Evolutionary conservation across 352 stramenopile species (phyloP).

Genomic region (Phytophthora podocarpi): DNA sequence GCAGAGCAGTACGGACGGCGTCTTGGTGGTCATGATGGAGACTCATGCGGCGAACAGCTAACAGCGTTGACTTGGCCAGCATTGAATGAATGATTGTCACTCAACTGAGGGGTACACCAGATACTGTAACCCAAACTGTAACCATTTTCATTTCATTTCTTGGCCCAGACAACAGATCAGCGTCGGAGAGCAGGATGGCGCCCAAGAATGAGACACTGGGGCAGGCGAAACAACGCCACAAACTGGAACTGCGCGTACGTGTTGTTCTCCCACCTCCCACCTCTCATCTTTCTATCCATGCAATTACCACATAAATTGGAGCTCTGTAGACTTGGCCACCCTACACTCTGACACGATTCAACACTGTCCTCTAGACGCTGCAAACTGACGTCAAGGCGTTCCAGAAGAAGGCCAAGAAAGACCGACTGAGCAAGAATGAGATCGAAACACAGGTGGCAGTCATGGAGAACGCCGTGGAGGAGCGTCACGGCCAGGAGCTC

Average conservation of each 20-base stretch:
- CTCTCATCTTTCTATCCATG: not conserved
- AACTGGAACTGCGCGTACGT: slow-evolving; percentile 82
- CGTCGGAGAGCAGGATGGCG: slow-evolving; percentile 38
- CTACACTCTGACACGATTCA: not conserved
- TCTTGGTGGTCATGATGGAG: not conserved
- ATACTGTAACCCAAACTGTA: not conserved
- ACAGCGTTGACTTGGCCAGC: not conserved
- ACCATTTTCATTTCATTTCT: not conserved
- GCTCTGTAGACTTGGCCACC: not conserved
- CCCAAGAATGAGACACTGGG: slow-evolving; percentile 70
- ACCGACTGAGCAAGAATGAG: slow-evolving; percentile 80
- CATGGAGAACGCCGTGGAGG: slow-evolving; percentile 65
- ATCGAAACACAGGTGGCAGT: slow-evolving; percentile 55
- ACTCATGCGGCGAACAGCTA: slow-evolving; percentile 1
- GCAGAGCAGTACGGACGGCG: slow-evolving; percentile 49
- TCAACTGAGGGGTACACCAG: no score
- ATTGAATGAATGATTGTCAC: not conserved
- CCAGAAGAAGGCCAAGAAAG: slow-evolving; percentile 89
- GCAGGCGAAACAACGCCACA: slow-evolving; percentile 89
- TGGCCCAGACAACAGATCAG: not conserved
- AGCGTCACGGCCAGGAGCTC: slow-evolving; percentile 63
- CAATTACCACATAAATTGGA: not conserved
- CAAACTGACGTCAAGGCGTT: slow-evolving; percentile 81
- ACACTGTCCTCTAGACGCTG: slow-evolving; percentile 48
- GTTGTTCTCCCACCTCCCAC: not conserved